These are phyloP conservation scores for Decorospora gaudefroyi DNA, from an alignment of 2,329 filamentous ascomycete species.

Conservation along the genomic window DNA sequence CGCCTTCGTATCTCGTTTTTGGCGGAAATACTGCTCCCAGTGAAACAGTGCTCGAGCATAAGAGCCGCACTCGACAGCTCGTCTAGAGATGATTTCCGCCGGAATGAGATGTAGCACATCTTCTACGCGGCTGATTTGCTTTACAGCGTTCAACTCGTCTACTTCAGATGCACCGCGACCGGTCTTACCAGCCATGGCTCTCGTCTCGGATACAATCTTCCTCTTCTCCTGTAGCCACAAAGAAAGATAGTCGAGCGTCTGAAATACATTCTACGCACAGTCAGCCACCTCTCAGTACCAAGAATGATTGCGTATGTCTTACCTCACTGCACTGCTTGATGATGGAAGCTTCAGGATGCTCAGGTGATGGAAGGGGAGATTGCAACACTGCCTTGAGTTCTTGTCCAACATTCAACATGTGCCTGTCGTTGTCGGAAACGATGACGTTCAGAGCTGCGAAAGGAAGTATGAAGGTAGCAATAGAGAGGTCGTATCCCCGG, in stretches of 20 bases:
- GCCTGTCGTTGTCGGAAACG: constrained; percentile 68
- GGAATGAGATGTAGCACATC: constrained; percentile 71
- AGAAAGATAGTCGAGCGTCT: constrained; percentile 87
- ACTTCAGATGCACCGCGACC: constrained; percentile 53
- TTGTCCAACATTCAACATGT: constrained; percentile 66
- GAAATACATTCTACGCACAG: constrained; percentile 75
- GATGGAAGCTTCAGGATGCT: constrained; percentile 69
- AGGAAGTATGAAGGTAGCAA: constrained; percentile 85
- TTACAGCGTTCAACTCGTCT: constrained; percentile 58
- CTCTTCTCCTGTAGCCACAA: constrained; percentile 85
- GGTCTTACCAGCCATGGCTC: constrained; percentile 51
- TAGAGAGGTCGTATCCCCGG: constrained; percentile 80
- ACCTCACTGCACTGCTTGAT: constrained; percentile 87
- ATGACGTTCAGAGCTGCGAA: constrained; percentile 85
- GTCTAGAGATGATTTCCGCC: constrained; percentile 73
- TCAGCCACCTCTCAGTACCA: constrained; percentile 24
- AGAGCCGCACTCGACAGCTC: constrained; percentile 91
- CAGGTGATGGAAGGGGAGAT: constrained; percentile 59
- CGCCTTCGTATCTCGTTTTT: constrained; percentile 51
- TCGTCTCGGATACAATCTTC: constrained; percentile 51
- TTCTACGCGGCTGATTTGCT: constrained; percentile 69
- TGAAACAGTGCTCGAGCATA: constrained; percentile 92
- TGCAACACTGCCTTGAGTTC: constrained; percentile 79
- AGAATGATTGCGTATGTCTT: constrained; percentile 39
- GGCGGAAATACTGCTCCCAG: constrained; percentile 85